A percentile compares a stretch with the other conserved stretches of the same genome.
These are phyloP conservation scores for Calvatia gigantea DNA, from an alignment of 768 basidiomycete species.

Conservation along the genomic window DNA sequence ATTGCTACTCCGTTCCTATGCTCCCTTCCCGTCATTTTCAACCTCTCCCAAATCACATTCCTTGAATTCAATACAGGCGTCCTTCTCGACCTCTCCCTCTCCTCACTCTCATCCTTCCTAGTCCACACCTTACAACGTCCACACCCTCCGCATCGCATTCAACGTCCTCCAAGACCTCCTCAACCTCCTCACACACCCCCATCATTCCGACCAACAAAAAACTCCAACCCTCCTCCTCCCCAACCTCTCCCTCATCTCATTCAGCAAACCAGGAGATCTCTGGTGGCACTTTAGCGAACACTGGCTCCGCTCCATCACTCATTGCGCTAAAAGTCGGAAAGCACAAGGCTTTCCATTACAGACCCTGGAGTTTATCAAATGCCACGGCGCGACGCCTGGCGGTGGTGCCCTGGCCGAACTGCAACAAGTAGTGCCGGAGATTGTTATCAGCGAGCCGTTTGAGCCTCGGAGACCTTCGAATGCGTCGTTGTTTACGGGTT, in stretches of 20 bases:
- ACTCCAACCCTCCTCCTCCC: constrained; percentile 24
- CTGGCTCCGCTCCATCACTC: constrained; percentile 23
- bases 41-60: constrained; percentile 22
- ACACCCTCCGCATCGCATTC: constrained; percentile 25
- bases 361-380: constrained; percentile 24
- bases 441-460: constrained; percentile 9
- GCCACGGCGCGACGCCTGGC: constrained; percentile 19
- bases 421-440: constrained; percentile 7
- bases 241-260: constrained; percentile 23
- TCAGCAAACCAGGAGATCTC: constrained; percentile 27
- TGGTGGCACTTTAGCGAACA: constrained; percentile 31
- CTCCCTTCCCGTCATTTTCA: constrained; percentile 13
- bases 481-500: constrained; percentile 1
- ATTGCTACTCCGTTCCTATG: constrained; percentile 8
- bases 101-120: constrained; percentile 20
- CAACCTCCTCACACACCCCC: constrained; percentile 14
- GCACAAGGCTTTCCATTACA: constrained; percentile 15
- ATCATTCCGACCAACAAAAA: background rate
- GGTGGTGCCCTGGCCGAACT: constrained; percentile 6
- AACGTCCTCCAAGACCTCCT: constrained; percentile 27
- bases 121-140: constrained; percentile 17
- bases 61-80: constrained; percentile 30
- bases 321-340: constrained; percentile 15
- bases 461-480: background rate
- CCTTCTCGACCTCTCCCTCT: constrained; percentile 21